These are phyloP conservation scores for Corchorus olitorius DNA, from an alignment of 345 rosid genomes.

Conservation along the genomic window DNA sequence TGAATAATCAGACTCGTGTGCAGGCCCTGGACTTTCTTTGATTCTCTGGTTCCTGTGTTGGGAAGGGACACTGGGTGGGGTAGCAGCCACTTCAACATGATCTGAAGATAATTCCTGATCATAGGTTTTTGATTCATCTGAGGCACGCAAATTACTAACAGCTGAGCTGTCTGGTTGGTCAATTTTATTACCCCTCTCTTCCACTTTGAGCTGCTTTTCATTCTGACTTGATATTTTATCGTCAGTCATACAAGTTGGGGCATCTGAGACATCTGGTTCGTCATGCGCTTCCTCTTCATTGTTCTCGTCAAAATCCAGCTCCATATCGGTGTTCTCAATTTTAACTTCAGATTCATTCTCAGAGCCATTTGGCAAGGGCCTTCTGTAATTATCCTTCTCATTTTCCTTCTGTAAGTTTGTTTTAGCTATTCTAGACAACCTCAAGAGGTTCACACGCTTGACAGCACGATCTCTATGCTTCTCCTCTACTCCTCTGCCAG, in stretches of 20 bases:
- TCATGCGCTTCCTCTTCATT: slow-evolving; percentile 75
- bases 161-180: slow-evolving; percentile 40
- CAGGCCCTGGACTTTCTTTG: slow-evolving; percentile 54
- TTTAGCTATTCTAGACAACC: slow-evolving; percentile 94
- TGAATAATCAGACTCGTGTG: slow-evolving; percentile 53
- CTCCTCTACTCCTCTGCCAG: slow-evolving; percentile 60
- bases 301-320: slow-evolving; percentile 93
- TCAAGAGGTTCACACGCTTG: slow-evolving; percentile 77
- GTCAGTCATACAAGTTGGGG: slow-evolving; percentile 40
- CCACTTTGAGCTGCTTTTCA: slow-evolving; percentile 39
- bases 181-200: slow-evolving; percentile 42
- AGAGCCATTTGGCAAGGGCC: slow-evolving; percentile 68
- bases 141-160: slow-evolving; percentile 39
- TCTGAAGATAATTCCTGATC: slow-evolving; percentile 64
- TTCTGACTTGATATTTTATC: slow-evolving; percentile 38
- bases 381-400: slow-evolving; percentile 94
- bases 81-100: slow-evolving; percentile 54
- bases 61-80: slow-evolving; percentile 67
- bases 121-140: slow-evolving; percentile 49
- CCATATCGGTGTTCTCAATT: slow-evolving; percentile 96
- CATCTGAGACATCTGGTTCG: slow-evolving; percentile 68
- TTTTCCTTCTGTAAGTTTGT: slow-evolving; percentile 89
- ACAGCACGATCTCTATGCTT: slow-evolving; percentile 64
- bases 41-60: slow-evolving; percentile 60
- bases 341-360: slow-evolving; percentile 89